These are phyloP conservation scores for Epichloe sibirici DNA, from an alignment of 2,329 filamentous ascomycete species.

Conservation along the genomic window DNA sequence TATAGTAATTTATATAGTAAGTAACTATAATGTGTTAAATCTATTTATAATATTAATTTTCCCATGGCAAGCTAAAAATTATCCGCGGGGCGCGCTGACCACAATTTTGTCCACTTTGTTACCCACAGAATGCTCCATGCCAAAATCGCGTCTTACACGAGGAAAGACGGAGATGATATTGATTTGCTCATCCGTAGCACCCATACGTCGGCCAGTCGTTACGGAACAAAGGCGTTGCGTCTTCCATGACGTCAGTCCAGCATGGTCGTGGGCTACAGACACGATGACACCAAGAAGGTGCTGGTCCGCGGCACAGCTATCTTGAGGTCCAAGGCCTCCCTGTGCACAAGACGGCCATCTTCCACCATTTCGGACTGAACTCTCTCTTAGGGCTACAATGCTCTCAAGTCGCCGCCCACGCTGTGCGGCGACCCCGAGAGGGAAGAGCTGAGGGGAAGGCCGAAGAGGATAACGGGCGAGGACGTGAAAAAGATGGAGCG, in stretches of 20 bases:
- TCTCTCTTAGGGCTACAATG: conserved; percentile 25
- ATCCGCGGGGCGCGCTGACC: too few species aligned
- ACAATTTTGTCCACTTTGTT: too few species aligned
- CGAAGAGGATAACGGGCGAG: conserved; percentile 21
- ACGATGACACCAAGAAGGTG: conserved; percentile 26
- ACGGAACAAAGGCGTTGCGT: too few species aligned
- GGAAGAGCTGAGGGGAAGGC: conserved; percentile 25
- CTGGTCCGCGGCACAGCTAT: conserved; percentile 28
- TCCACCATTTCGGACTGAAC: conserved; percentile 26
- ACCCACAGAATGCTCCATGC: too few species aligned
- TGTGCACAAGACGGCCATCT: conserved; percentile 28
- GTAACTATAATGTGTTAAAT: too few species aligned
- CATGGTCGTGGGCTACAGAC: conserved; percentile 19
- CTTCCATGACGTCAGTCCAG: background rate
- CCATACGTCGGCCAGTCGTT: too few species aligned
- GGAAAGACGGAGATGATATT: too few species aligned
- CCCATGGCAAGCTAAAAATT: too few species aligned
- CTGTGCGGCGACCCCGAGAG: conserved; percentile 25
- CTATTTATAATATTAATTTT: too few species aligned
- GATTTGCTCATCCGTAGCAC: too few species aligned
- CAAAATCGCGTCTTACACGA: too few species aligned
- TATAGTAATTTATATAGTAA: too few species aligned
- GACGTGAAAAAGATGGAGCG: conserved; percentile 25
- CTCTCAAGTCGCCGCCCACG: conserved; percentile 20
- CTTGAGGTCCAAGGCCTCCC: conserved; percentile 25